Conservation (phyloP, 2,329 filamentous ascomycete genomes). For the Leptographium lundbergii region DNA sequence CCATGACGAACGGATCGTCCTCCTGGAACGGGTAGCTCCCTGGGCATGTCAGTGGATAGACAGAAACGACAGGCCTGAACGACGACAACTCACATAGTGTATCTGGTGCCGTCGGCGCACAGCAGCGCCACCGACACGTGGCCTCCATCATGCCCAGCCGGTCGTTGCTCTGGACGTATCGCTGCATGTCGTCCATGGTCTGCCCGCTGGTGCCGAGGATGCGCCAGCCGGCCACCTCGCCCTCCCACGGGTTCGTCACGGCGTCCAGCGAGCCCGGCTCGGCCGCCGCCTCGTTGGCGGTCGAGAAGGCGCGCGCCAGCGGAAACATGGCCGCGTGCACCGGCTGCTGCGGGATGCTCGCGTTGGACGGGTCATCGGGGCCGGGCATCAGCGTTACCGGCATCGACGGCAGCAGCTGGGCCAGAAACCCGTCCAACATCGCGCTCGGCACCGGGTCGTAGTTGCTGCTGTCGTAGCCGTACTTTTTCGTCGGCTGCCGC, state of each 20-base stretch:
- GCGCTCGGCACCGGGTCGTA: slow-evolving; percentile 82
- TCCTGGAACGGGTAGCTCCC: slow-evolving; percentile 96
- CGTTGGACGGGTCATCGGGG: slow-evolving; percentile 72
- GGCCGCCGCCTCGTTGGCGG: slow-evolving; percentile 13
- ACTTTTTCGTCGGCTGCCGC: slow-evolving; percentile 53
- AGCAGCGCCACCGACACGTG: slow-evolving; percentile 83
- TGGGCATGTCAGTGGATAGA: slow-evolving; percentile 19
- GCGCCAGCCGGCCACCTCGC: slow-evolving; percentile 80
- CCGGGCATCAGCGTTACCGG: slow-evolving; percentile 85
- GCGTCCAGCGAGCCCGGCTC: slow-evolving; percentile 57
- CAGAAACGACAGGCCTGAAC: not conserved
- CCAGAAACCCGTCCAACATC: slow-evolving; percentile 72
- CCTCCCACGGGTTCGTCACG: slow-evolving; percentile 89
- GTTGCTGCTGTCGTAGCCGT: slow-evolving; percentile 79
- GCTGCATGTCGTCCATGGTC: slow-evolving; percentile 86
- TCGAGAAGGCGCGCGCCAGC: slow-evolving; percentile 54
- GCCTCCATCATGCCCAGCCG: slow-evolving; percentile 84
- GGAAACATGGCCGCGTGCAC: slow-evolving; percentile 91
- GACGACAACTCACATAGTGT: slow-evolving; percentile 63
- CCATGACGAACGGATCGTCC: slow-evolving; percentile 79
- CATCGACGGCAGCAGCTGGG: slow-evolving; percentile 68
- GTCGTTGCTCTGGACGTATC: slow-evolving; percentile 71
- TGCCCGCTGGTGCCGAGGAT: slow-evolving; percentile 81
- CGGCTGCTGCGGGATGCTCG: slow-evolving; percentile 81
- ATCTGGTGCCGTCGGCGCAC: slow-evolving; percentile 88